phyloP scores from a whole-genome alignment of 164 flowering plant genomes.

The Platanus orientalis region DNA sequence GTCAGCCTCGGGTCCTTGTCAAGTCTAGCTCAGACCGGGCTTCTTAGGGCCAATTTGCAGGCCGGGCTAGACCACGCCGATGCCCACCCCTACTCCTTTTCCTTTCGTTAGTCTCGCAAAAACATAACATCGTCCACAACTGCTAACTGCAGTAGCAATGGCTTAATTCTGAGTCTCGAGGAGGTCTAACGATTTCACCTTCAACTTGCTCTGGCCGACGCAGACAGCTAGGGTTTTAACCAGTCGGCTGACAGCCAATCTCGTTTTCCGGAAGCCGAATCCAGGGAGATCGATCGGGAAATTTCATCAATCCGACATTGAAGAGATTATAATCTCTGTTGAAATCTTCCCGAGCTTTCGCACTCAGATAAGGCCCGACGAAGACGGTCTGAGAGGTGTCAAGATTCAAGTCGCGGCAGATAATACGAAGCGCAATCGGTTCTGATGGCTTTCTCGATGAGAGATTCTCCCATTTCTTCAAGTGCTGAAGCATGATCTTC shows the following conservation, averaged over 20 bases:
- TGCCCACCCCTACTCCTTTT: too few relatives aligned
- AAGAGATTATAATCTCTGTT: constrained; percentile 45
- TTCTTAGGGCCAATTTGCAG: too few relatives aligned
- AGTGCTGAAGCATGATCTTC: constrained; percentile 48
- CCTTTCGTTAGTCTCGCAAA: too few relatives aligned
- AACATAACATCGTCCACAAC: too few relatives aligned
- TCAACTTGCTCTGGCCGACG: constrained; percentile 41
- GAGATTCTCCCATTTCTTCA: constrained; percentile 42
- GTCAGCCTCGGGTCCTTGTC: too few relatives aligned
- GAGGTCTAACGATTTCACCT: too few relatives aligned
- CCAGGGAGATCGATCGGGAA: constrained; percentile 87
- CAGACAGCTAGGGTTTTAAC: constrained; percentile 44
- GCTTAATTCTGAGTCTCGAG: too few relatives aligned
- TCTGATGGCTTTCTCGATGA: neutral
- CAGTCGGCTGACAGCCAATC: too few relatives aligned
- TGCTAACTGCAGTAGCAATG: too few relatives aligned
- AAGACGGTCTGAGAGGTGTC: constrained; percentile 90
- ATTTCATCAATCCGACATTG: constrained; percentile 71
- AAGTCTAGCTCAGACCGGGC: too few relatives aligned
- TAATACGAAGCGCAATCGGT: constrained; percentile 46
- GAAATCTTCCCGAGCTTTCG: constrained; percentile 30
- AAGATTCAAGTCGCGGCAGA: constrained; percentile 78
- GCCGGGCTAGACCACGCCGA: too few relatives aligned
- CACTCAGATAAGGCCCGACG: too few relatives aligned
- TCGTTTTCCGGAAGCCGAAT: constrained; percentile 67